Percentiles rank a stretch among this genome's conserved stretches.
These are phyloP conservation scores for Aspergillus niger DNA, from an alignment of 2,329 filamentous ascomycete species.

Conservation along the genomic window DNA sequence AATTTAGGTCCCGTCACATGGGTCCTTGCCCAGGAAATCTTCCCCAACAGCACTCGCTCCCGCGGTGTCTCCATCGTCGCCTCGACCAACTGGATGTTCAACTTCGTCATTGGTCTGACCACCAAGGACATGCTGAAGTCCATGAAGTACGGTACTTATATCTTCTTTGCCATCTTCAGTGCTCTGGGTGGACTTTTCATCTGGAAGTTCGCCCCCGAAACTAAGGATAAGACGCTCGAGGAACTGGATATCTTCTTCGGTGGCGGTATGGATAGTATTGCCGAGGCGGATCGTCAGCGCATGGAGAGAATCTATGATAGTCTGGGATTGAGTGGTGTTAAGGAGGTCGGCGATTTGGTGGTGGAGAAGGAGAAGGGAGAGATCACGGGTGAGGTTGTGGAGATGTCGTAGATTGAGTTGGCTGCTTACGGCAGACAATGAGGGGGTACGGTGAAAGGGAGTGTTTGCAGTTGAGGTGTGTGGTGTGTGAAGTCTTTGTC, in stretches of 20 bases:
- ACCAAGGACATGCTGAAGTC: conserved; percentile 33
- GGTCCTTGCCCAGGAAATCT: conserved; percentile 57
- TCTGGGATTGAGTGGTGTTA: conserved; percentile 58
- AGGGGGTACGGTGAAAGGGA: too few relatives aligned
- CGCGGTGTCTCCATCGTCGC: conserved; percentile 32
- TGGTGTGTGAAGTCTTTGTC: background rate
- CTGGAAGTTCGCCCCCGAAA: conserved; percentile 49
- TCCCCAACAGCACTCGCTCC: conserved; percentile 33
- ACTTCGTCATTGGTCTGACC: conserved; percentile 34
- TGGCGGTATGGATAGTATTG: conserved; percentile 33
- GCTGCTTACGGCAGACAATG: too few relatives aligned
- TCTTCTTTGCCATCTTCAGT: conserved; percentile 47
- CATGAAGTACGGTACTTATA: conserved; percentile 41
- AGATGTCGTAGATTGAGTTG: conserved; percentile 3
- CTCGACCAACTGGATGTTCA: conserved; percentile 38
- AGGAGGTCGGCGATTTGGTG: conserved; percentile 25
- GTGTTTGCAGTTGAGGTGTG: background rate
- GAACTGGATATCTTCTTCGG: conserved; percentile 60
- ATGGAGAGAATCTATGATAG: conserved; percentile 74
- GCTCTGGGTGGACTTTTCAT: conserved; percentile 38
- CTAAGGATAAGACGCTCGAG: conserved; percentile 53
- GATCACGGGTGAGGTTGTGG: conserved; percentile 21
- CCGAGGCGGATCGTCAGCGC: conserved; percentile 53
- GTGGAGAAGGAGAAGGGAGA: conserved; percentile 23
- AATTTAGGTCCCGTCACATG: conserved; percentile 33